Evolutionary conservation across 2,329 filamentous ascomycete species (phyloP).

Genomic region (Alternaria sp.): DNA sequence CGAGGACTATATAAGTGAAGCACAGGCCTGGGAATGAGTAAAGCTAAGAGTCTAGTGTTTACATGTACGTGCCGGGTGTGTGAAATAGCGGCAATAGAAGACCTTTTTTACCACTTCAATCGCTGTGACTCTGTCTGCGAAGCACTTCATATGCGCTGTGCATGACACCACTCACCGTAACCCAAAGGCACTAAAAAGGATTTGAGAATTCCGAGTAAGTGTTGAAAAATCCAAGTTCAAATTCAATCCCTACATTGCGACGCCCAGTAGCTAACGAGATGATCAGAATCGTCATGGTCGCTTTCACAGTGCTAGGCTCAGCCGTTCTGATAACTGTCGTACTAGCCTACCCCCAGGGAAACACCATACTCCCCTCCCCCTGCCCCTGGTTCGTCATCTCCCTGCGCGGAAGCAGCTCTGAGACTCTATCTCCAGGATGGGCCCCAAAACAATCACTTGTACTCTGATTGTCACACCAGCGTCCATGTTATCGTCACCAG

Average conservation of each 20-base stretch:
- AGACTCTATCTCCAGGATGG: conserved; percentile 61
- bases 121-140: background rate
- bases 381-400: background rate
- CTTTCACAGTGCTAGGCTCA: background rate
- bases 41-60: background rate
- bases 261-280: background rate
- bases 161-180: background rate
- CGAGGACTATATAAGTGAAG: background rate
- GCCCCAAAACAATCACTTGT: conserved; percentile 71
- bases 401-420: conserved; percentile 26
- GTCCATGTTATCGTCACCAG: conserved; percentile 69
- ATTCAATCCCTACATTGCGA: background rate
- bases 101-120: background rate
- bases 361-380: background rate
- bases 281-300: background rate
- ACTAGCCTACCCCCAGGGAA: conserved; percentile 1
- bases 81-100: background rate
- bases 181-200: background rate
- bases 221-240: background rate
- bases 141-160: background rate
- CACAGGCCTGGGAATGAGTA: background rate
- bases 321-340: background rate
- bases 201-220: background rate
- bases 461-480: conserved; percentile 68
- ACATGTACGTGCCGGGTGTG: background rate